Base-by-base conservation (phyloP, 2,329 filamentous ascomycete genomes). In the Diaporthe caulivora region DNA sequence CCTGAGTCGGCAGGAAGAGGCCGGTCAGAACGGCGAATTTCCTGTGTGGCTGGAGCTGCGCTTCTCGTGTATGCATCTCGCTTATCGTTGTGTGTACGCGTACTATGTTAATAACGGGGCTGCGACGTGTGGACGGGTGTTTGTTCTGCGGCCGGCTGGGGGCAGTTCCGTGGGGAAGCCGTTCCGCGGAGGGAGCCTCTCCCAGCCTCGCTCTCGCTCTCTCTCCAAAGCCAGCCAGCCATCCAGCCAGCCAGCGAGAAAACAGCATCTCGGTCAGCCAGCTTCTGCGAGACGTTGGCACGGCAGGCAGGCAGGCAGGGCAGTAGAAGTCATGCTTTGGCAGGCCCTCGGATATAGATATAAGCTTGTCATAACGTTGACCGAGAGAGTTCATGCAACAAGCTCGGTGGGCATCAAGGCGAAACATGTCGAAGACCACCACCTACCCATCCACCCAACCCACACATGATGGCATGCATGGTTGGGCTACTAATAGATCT, bases 371-470 rank as follows among this genome's bases (percentile, higher is more conserved):
- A 65, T 17, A 65, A 37, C 44, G 31, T 51, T 65, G 62, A 40
- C 44, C 44, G 21, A 65, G 21, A 65, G 44, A 40, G 11, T 65
- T 53, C 62, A 51, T 65, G 29, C 62, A 65, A 51, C 44, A 26
- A 37, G 62, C 62, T 34, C 44, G 62, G 31, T 17, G 21, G 15
- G 37, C 17, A 40, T 65, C 62, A 40, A 65, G 44, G 21, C 44
- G 62, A 51, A 65, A 65, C 62, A 37, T 51, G 44, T 53, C 44
- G 11, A 40, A 53, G 42, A 51, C 42, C 34, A 51, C 42, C 34
- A 9, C 9, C 37, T 13, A 40, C 37, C 6, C 11, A 40, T n/a
- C n/a, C n/a, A 13, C 37, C 37, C 6, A 40, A 10, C 11, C 34
- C 5, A 47, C 29, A 37, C 17, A 62, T 44, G 18, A 18, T 34